Evolutionary conservation across 1,139 yeast species (phyloP).

Genomic region (Pichia sp.): DNA sequence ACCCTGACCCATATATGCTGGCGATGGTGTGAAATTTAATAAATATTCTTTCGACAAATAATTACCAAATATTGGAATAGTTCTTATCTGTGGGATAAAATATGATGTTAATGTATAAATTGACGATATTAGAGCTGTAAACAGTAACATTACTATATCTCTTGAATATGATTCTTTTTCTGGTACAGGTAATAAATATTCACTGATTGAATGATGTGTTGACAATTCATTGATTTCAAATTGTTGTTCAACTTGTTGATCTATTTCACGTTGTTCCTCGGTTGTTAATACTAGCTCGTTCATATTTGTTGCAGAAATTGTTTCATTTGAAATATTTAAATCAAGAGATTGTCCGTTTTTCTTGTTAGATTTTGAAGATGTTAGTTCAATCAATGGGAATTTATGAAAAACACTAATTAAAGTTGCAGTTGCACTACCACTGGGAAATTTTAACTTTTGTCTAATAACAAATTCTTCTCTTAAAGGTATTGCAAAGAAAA

Average conservation of each 20-base stretch:
- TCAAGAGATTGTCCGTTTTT: not conserved
- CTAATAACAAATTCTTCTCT: constrained; percentile 77
- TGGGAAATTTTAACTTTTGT: constrained; percentile 86
- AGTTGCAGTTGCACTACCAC: constrained; percentile 95
- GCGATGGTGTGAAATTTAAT: constrained; percentile 92
- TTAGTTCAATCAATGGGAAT: constrained; percentile 46
- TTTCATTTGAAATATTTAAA: not conserved
- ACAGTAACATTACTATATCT: constrained; percentile 50
- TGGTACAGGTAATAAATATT: not conserved
- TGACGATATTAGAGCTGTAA: constrained; percentile 66
- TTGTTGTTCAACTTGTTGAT: not conserved
- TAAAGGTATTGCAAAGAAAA: constrained; percentile 86
- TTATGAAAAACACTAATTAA: constrained; percentile 81
- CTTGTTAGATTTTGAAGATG: not conserved
- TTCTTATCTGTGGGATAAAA: constrained; percentile 62
- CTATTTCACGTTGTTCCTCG: not conserved
- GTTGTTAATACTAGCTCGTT: not conserved
- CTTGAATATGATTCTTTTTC: constrained; percentile 37
- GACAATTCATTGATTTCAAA: not conserved
- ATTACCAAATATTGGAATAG: constrained; percentile 70
- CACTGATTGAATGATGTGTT: not conserved
- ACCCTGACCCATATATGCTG: constrained; percentile 96
- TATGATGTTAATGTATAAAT: constrained; percentile 64
- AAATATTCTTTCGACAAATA: constrained; percentile 58
- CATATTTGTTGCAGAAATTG: not conserved